Base-by-base conservation (phyloP, 2,329 filamentous ascomycete genomes). In the Kalaharituber pfeilii region DNA sequence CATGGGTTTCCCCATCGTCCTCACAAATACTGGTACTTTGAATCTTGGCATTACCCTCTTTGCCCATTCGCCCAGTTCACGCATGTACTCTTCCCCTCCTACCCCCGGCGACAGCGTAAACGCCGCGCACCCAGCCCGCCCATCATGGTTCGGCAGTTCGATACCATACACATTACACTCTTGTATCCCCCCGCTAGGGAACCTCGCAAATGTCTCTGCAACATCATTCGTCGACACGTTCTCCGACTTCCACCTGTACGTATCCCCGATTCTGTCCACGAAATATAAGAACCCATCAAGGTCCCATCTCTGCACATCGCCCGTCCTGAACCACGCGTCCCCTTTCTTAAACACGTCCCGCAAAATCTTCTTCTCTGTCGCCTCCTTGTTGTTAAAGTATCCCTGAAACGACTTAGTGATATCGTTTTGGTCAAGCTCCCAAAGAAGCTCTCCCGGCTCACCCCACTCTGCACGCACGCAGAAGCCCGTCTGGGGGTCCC, bases 151-250 rank as follows among this genome's bases (percentile, higher is more conserved):
- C 0, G 86, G 86, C 6, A 94, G 69, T 42, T 78, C 68, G 2
- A 94, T 84, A 33, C 86, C 86, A 64, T 93, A 94, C 26, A 94
- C 86, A 62, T 93, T 93, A 28, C 84, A 82, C 69, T 94, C 86
- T 28, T 75, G 71, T 13, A 94, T 73, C 64, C 87, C 82, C 0
- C 72, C 69, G 13, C 84, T 81, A 11, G n/a, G 42, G 22, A 47
- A 47, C 15, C 24, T 22, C 13, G 42, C 13, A 0, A 94, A 68
- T 0, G 78, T 78, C 64, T 87, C 78, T n/a, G 81, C 77, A 18
- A 94, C 87, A 67, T 94, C 86, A 50, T 76, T 79, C 0, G 84
- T 88, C 2, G 82, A 86, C 1, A 89, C 83, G 62, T 89, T 89
- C 67, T 89, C 84, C 51, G 80, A 81, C 70, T 91, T 86, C 82